phyloP scores from a whole-genome alignment of 1,139 yeast species.

The Yamadazyma atlantica region DNA sequence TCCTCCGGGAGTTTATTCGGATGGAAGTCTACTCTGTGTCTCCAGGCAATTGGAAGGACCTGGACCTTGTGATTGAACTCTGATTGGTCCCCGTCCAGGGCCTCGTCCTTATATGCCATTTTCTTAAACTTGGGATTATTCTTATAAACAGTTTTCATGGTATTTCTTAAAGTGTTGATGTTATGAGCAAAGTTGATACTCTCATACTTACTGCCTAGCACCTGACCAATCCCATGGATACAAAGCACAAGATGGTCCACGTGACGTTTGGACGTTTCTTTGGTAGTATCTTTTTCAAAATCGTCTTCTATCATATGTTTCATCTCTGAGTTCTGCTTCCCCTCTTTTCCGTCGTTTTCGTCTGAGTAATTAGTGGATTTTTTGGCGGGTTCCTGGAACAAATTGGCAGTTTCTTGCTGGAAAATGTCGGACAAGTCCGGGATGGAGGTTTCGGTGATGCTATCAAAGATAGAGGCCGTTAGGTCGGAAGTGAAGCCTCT shows the following conservation, averaged over 20 bases:
- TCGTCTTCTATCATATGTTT: conserved; percentile 53
- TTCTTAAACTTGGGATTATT: conserved; percentile 44
- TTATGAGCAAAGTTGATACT: conserved; percentile 87
- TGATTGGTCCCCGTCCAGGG: conserved; percentile 18
- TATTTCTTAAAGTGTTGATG: conserved; percentile 65
- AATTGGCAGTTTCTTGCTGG: conserved; percentile 27
- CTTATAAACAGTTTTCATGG: conserved; percentile 57
- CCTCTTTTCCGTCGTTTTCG: conserved; percentile 11
- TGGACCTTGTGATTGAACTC: conserved; percentile 60
- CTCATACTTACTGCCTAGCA: conserved; percentile 75
- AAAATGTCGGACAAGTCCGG: conserved; percentile 32
- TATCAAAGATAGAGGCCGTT: conserved; percentile 26
- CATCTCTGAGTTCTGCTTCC: conserved; percentile 26
- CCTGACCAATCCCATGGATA: conserved; percentile 93
- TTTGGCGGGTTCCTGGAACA: conserved; percentile 16
- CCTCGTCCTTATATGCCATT: conserved; percentile 30
- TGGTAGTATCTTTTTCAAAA: conserved; percentile 39
- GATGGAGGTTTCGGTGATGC: conserved; percentile 26
- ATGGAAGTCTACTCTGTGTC: conserved; percentile 65
- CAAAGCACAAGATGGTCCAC: conserved; percentile 82
- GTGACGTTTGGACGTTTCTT: conserved; percentile 43
- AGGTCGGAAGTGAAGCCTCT: conserved; percentile 39
- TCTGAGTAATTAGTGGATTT: conserved; percentile 13
- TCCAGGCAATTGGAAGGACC: conserved; percentile 77
- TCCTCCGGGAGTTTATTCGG: no score